These are phyloP conservation scores for Kwoniella sp. DNA, from an alignment of 768 basidiomycete species.

Conservation along the genomic window DNA sequence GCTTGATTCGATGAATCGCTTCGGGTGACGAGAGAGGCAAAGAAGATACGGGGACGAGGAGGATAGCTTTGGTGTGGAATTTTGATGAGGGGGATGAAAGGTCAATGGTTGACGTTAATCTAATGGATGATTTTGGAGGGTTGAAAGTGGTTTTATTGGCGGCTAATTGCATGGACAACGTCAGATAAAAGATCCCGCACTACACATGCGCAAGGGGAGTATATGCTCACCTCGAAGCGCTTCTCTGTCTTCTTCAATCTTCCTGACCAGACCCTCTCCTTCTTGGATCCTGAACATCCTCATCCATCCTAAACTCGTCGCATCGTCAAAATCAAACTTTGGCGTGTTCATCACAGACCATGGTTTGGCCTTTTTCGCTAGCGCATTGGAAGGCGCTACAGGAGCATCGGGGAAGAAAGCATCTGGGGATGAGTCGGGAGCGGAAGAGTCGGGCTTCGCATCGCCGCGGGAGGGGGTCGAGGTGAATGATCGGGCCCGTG, in stretches of 20 bases:
- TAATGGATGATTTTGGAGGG: constrained; percentile 61
- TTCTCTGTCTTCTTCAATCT: constrained; percentile 87
- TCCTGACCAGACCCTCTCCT: constrained; percentile 72
- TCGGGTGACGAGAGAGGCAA: constrained; percentile 68
- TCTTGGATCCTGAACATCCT: constrained; percentile 74
- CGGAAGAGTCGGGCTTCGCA: constrained; percentile 15
- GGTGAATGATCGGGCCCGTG: background rate
- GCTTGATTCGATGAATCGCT: constrained; percentile 79
- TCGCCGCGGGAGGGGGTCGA: constrained; percentile 1
- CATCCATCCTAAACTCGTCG: constrained; percentile 70
- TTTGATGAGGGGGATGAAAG: constrained; percentile 76
- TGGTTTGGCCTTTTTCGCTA: constrained; percentile 14
- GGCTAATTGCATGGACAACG: no score
- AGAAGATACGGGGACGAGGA: constrained; percentile 73
- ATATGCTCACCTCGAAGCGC: constrained; percentile 71
- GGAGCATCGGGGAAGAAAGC: constrained; percentile 17
- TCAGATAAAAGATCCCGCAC: no score
- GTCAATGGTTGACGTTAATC: constrained; percentile 64
- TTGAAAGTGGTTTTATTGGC: constrained; percentile 74
- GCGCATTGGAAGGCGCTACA: constrained; percentile 13
- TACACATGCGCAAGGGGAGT: background rate
- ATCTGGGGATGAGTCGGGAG: constrained; percentile 10
- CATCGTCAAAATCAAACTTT: constrained; percentile 62
- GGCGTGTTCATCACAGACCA: constrained; percentile 27
- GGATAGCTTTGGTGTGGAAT: constrained; percentile 68